Evolutionary conservation across 805 yeast genomes (phyloP), one percentile per base, ranked within the genome.

Genomic region (Soucietia sequanensis): DNA sequence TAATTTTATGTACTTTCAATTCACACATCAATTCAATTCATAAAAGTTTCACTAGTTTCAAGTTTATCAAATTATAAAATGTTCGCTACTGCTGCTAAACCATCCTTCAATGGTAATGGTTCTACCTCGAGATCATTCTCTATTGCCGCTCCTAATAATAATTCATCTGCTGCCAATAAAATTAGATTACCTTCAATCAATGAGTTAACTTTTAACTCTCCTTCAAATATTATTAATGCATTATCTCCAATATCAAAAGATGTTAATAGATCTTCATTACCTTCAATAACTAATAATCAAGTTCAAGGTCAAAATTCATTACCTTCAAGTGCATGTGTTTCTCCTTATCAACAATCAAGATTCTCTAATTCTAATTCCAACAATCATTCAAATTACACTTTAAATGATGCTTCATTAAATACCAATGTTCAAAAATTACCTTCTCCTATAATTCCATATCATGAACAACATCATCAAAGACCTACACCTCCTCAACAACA

Each of bases 101-200:
- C 23, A 21, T 11, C 23, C n/a, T n/a, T n/a, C n/a, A n/a, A n/a
- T n/a, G n/a, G n/a, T n/a, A n/a, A n/a, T n/a, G n/a, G n/a, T n/a
- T n/a, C n/a, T n/a, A n/a, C n/a, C n/a, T n/a, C n/a, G n/a, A n/a
- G n/a, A n/a, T n/a, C n/a, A n/a, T 21, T 21, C 23, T 10, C 23
- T 10, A 7, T 21, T 21, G 10, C 7, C 10, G 10, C 7, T 10
- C 23, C 10, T 21, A 21, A 21, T 21, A 21, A 8, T 10, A 8
- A 21, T 21, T 21, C 31, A 21, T 27, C 24, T 21, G 26, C 38
- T 7, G 26, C 37, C 21, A 35, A 30, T 29, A 39, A 41, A 35
- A 42, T 55, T 25, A 54, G 43, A 36, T 46, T 57, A 37, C 61
- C 62, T 10, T 52, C 61, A 2, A 54, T 57, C 16, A 48, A 37